A percentile compares a stretch with the other conserved stretches of the same genome.
These are phyloP conservation scores for Malus fusca DNA, from an alignment of 306 rosid species.

Conservation along the genomic window DNA sequence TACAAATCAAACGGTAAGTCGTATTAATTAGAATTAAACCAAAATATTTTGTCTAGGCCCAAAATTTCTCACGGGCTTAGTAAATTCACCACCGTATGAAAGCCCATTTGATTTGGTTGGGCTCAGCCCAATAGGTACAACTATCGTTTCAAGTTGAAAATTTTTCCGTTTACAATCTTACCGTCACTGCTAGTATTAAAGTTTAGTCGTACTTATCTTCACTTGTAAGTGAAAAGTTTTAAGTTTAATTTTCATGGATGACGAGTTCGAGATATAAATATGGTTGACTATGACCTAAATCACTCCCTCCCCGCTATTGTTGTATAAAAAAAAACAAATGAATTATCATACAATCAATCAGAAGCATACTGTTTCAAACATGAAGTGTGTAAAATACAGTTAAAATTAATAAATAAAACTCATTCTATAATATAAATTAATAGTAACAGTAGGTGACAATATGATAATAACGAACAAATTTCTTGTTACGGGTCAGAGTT, in stretches of 20 bases:
- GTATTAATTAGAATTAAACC: neutral
- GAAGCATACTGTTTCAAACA: too few relatives aligned
- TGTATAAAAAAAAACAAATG: too few relatives aligned
- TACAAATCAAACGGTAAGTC: neutral
- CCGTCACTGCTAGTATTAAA: rapidly evolving
- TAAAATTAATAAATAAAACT: neutral
- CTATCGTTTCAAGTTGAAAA: neutral
- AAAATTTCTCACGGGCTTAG: neutral
- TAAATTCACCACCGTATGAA: neutral
- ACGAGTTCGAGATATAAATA: rapidly evolving
- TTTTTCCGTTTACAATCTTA: too few relatives aligned
- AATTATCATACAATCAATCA: too few relatives aligned
- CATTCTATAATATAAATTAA: too few relatives aligned
- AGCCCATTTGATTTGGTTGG: neutral
- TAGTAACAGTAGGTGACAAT: neutral
- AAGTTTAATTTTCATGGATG: too few relatives aligned
- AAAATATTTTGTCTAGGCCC: neutral
- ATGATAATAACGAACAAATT: neutral
- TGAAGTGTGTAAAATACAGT: too few relatives aligned
- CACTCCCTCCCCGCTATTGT: neutral
- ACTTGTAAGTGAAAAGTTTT: rapidly evolving
- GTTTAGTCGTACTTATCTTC: rapidly evolving
- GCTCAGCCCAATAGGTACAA: neutral
- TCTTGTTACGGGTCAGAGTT: neutral
- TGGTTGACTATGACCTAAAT: too few relatives aligned